Base-by-base conservation (phyloP, 1,284 basidiomycete species). In the Cryptococcus depauperatus region DNA sequence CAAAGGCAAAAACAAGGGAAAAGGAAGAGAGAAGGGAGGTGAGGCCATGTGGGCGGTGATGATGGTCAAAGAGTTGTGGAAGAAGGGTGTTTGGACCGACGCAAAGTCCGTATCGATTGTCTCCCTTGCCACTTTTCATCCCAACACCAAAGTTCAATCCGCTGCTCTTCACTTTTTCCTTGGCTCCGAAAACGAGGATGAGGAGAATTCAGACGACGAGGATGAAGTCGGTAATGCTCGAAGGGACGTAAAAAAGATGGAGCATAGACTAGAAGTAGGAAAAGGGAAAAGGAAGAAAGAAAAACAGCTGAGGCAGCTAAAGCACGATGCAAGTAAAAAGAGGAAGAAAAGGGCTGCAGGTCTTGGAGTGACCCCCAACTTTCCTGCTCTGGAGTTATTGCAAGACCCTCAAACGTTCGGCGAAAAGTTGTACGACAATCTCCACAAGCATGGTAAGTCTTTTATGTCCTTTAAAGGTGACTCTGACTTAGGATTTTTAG, bases 1-100 rank as follows among this genome's bases (percentile, higher is more conserved):
- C 75, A 86, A 89, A 72, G 83, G 84, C 14, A 76, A 43, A 19
- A 25, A 37, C 18, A 37, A 79, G 50, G 67, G 34, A 53, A 73
- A 62, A 43, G 59, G 52, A 34, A 71, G 69, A 46, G 69, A 74
- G 25, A 73, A 73, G 28, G 80, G 81, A 6, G 85, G 87, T 30
- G 93, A 97, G 62, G 92, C 93, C 2, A 85, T 97, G 79, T 98
- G 95, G 93, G 93, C 95, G 2, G 84, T 98, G 35, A 84, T 93
- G 40, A 73, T 98, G 44, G 88, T 92, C 13, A 85, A 88, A 62
- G 92, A 98, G 60, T 75, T 98, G 22, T 98, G 93, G 95, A 80
- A 79, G 58, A 97, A 93, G 71, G 81, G 83, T 28, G 81, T 95
- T 32, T 99, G 93, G 91, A 84, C 79, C 46, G 95, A 98, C 65